These are phyloP conservation scores for Lyophyllum semitale DNA, from an alignment of 768 basidiomycete species.

Conservation along the genomic window DNA sequence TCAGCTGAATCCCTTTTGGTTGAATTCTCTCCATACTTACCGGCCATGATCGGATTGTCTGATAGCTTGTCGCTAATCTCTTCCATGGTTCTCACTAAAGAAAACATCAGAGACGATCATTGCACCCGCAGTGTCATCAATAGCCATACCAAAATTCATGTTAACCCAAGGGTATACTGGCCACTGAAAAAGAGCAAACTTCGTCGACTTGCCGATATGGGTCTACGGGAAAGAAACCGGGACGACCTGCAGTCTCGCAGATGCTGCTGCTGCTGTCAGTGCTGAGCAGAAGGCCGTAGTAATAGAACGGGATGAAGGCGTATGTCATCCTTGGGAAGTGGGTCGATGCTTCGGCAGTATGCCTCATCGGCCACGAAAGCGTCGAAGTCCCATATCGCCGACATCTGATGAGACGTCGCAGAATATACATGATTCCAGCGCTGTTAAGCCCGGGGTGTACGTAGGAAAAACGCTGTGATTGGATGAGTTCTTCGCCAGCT, in stretches of 20 bases:
- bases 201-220: conserved; percentile 48
- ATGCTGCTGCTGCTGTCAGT: too few relatives aligned
- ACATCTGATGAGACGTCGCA: conserved; percentile 42
- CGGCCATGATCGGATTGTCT: conserved; percentile 43
- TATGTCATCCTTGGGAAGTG: conserved; percentile 38
- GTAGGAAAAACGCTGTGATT: neutral
- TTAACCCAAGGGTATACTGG: neutral
- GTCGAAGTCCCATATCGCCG: conserved; percentile 44
- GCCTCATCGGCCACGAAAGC: neutral
- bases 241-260: conserved; percentile 53
- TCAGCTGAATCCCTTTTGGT: conserved; percentile 72
- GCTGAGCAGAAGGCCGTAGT: conserved; percentile 47
- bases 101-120: neutral
- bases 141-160: conserved; percentile 40
- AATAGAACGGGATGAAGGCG: conserved; percentile 54
- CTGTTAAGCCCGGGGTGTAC: neutral
- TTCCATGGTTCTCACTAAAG: conserved; percentile 31
- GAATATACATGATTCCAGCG: conserved; percentile 37
- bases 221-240: too few relatives aligned
- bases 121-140: neutral
- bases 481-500: conserved; percentile 1
- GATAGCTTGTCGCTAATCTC: conserved; percentile 54
- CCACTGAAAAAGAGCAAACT: neutral
- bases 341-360: too few relatives aligned
- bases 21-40: conserved; percentile 35